Evolutionary conservation across 495 filamentous ascomycete species (phyloP).

Genomic region (Aspergillus funiculosus): DNA sequence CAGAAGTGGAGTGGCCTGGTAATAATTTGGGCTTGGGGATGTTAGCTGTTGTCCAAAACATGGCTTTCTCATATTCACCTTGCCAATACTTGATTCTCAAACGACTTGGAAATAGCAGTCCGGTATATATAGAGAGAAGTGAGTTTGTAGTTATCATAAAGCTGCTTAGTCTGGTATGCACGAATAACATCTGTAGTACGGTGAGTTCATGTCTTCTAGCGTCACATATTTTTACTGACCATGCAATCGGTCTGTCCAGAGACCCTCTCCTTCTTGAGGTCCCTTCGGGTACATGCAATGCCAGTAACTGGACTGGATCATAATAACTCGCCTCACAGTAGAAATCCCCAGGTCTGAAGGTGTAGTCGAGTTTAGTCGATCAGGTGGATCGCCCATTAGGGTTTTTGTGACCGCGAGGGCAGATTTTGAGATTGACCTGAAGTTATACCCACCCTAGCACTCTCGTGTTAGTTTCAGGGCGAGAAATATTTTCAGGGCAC

Average conservation of each 20-base stretch:
- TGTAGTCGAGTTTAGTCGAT: constrained; percentile 50
- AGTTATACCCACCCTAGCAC: constrained; percentile 80
- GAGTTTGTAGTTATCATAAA: constrained; percentile 70
- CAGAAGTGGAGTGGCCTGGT: constrained; percentile 51
- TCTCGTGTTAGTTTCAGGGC: background rate
- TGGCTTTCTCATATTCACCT: constrained; percentile 46
- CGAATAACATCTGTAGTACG: constrained; percentile 60
- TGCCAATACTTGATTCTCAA: constrained; percentile 84
- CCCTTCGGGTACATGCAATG: constrained; percentile 51
- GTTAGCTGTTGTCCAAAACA: background rate
- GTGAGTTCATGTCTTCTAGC: constrained; percentile 6
- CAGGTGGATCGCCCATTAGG: constrained; percentile 90
- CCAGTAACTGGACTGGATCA: constrained; percentile 55
- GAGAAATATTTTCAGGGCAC: background rate
- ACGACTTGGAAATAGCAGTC: constrained; percentile 64
- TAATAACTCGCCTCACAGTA: constrained; percentile 49
- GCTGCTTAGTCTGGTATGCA: constrained; percentile 58
- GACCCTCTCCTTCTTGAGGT: constrained; percentile 20
- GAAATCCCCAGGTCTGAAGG: constrained; percentile 43
- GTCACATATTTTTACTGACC: constrained; percentile 29
- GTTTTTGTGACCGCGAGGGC: constrained; percentile 87
- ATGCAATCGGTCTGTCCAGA: constrained; percentile 49
- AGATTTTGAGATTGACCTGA: constrained; percentile 83
- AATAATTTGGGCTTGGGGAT: constrained; percentile 46
- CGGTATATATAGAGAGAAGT: constrained; percentile 66